Evolutionary conservation across 768 basidiomycete species (phyloP).

Genomic region (Suillus sp.): DNA sequence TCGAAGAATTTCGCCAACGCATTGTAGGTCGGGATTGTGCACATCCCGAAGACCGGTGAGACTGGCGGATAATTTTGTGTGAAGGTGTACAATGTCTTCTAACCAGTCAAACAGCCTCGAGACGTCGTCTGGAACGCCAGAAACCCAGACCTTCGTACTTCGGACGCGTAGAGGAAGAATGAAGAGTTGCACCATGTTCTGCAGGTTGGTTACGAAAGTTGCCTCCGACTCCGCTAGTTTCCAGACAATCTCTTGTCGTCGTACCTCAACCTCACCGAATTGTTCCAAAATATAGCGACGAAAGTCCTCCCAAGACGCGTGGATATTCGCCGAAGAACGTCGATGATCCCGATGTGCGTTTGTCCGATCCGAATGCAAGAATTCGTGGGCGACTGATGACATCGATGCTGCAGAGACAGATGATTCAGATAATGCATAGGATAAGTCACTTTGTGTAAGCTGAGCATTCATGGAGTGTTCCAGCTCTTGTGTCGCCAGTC

Average conservation of each 20-base stretch:
- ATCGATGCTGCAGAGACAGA: constrained; percentile 18
- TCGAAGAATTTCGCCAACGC: constrained; percentile 60
- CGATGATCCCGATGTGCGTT: constrained; percentile 15
- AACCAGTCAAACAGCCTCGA: constrained; percentile 83
- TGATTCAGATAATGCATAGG: constrained; percentile 15
- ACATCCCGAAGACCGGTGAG: constrained; percentile 45
- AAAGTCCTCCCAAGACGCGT: constrained; percentile 26
- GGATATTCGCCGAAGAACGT: constrained; percentile 12
- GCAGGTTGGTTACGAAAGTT: constrained; percentile 65
- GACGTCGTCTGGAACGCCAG: constrained; percentile 72
- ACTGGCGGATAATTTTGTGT: constrained; percentile 58
- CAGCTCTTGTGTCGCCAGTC: constrained; percentile 12
- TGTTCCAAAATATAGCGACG: constrained; percentile 25
- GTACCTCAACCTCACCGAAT: constrained; percentile 54
- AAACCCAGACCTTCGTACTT: constrained; percentile 73
- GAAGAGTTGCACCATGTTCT: constrained; percentile 69
- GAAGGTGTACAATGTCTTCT: constrained; percentile 82
- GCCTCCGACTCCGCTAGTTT: constrained; percentile 72
- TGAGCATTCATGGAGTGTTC: constrained; percentile 3
- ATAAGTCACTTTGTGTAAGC: constrained; percentile 8
- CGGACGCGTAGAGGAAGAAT: constrained; percentile 76
- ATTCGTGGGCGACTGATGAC: constrained; percentile 27
- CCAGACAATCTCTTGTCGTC: constrained; percentile 67
- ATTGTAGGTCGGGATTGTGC: constrained; percentile 47
- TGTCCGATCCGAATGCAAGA: constrained; percentile 25